Percentiles rank a stretch among this genome's conserved stretches.
Evolutionary conservation across 805 yeast species (phyloP).

Genomic region (Metschnikowia proteae): DNA sequence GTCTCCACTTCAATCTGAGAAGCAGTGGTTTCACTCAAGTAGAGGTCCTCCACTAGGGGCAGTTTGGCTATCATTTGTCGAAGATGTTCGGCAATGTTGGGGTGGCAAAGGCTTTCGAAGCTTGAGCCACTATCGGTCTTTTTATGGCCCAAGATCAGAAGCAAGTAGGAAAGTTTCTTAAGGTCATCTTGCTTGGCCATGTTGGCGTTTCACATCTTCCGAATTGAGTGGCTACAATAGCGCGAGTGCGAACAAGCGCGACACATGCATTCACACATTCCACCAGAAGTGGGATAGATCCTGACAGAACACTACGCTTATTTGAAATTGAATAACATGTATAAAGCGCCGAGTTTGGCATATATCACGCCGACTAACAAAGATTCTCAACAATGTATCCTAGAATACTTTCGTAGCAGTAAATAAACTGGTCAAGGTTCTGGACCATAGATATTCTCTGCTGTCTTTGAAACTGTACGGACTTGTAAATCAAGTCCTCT

Average conservation of each 20-base stretch:
- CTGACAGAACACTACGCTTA: no score
- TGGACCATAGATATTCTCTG: slow-evolving; percentile 86
- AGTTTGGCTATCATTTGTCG: slow-evolving; percentile 11
- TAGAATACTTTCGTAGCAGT: slow-evolving; percentile 58
- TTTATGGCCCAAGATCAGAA: slow-evolving; percentile 9
- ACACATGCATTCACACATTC: neutral
- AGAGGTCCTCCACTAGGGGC: slow-evolving; percentile 15
- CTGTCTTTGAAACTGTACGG: slow-evolving; percentile 62
- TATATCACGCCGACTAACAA: slow-evolving; percentile 1
- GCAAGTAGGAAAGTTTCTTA: slow-evolving; percentile 11
- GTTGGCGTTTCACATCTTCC: neutral
- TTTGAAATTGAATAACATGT: no score
- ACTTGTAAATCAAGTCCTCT: slow-evolving; percentile 57
- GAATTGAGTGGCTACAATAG: slow-evolving; percentile 1
- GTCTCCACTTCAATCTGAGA: slow-evolving; percentile 35
- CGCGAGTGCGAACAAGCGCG: neutral
- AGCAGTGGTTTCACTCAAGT: slow-evolving; percentile 34
- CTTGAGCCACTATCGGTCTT: slow-evolving; percentile 10
- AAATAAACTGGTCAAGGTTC: slow-evolving; percentile 66
- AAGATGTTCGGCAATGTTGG: slow-evolving; percentile 9
- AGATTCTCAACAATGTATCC: slow-evolving; percentile 14
- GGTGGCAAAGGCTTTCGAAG: slow-evolving; percentile 14
- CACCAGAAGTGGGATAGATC: neutral
- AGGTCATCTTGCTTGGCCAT: slow-evolving; percentile 7
- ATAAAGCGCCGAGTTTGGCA: no score